A percentile compares a stretch with the other conserved stretches of the same genome.
These are phyloP conservation scores for Leccinum boreale DNA, from an alignment of 768 basidiomycete genomes.

Conservation along the genomic window DNA sequence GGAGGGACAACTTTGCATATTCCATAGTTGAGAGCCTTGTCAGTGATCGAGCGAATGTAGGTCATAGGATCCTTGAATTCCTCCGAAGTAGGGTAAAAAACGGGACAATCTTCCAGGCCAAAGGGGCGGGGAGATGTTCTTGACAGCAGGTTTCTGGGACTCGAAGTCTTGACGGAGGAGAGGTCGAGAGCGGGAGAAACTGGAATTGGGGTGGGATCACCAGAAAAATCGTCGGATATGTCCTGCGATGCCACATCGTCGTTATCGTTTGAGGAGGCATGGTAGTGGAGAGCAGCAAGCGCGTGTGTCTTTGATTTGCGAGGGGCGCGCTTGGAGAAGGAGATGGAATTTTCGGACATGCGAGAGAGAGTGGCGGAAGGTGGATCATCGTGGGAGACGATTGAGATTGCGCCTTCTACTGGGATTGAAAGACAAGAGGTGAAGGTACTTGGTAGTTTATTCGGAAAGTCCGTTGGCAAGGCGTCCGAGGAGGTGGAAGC, in stretches of 20 bases:
- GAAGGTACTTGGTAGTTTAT: conserved; percentile 47
- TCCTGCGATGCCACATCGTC: conserved; percentile 46
- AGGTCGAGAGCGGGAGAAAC: conserved; percentile 64
- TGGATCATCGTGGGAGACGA: conserved; percentile 47
- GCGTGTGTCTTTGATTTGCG: conserved; percentile 91
- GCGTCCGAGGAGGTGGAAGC: conserved; percentile 39
- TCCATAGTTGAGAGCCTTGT: conserved; percentile 70
- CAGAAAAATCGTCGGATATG: conserved; percentile 43
- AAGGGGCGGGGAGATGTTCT: conserved; percentile 64
- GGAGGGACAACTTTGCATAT: conserved; percentile 98
- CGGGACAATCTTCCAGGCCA: conserved; percentile 84
- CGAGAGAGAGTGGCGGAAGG: conserved; percentile 32
- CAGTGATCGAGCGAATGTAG: conserved; percentile 82
- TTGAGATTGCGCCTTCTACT: conserved; percentile 70
- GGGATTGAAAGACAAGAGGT: conserved; percentile 70
- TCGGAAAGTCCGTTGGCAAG: conserved; percentile 50
- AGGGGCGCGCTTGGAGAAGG: conserved; percentile 66
- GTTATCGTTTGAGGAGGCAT: conserved; percentile 51
- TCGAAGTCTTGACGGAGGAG: conserved; percentile 65
- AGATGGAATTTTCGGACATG: conserved; percentile 34
- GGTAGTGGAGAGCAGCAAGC: conserved; percentile 70
- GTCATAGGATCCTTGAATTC: conserved; percentile 94
- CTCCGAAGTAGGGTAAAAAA: conserved; percentile 83
- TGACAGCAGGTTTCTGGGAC: conserved; percentile 42
- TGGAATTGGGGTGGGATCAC: conserved; percentile 55